phyloP scores from a whole-genome alignment of 2,329 filamentous ascomycete genomes.

The Talaromyces sp. region DNA sequence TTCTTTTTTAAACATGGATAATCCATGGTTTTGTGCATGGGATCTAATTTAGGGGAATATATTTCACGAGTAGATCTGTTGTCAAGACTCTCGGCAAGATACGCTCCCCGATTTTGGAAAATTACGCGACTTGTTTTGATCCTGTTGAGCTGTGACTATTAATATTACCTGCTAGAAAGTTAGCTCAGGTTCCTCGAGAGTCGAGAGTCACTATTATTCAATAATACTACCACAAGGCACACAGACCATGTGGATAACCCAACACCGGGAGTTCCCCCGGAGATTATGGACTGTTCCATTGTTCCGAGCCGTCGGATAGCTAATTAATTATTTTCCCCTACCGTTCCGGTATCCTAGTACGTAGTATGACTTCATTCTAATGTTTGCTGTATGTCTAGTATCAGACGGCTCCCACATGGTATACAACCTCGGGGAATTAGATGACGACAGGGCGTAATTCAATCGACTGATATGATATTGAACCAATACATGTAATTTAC shows the following conservation, averaged over 20 bases:
- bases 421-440: not conserved
- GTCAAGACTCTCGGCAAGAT: not conserved
- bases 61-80: not conserved
- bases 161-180: not conserved
- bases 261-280: not conserved
- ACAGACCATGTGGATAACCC: not conserved
- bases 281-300: not conserved
- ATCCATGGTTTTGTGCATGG: not conserved
- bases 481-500: not conserved
- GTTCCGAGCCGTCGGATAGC: not conserved
- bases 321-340: not conserved
- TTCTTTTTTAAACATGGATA: not conserved
- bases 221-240: not conserved
- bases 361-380: not conserved
- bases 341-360: not conserved
- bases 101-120: not conserved
- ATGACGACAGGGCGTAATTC: not conserved
- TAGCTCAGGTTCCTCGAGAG: not conserved
- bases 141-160: too few relatives aligned
- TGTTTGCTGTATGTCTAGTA: not conserved
- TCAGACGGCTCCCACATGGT: not conserved
- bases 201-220: not conserved
- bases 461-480: not conserved
- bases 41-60: not conserved
- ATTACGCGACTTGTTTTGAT: not conserved